phyloP scores from a whole-genome alignment of 1,284 basidiomycete genomes.

The Heterobasidion irregulare region DNA sequence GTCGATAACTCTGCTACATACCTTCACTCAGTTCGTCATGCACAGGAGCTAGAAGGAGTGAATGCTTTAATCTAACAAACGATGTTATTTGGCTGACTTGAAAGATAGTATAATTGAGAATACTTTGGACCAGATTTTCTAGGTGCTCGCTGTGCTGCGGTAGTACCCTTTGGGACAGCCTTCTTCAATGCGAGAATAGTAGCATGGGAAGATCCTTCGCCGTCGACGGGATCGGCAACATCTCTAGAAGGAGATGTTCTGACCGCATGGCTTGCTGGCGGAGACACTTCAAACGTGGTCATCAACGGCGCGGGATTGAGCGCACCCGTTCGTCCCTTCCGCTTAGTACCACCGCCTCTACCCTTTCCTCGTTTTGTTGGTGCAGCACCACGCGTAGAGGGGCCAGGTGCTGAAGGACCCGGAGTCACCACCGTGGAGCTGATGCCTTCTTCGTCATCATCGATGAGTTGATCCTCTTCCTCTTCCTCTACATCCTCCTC shows the following conservation, averaged over 20 bases:
- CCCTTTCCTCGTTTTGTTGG: conserved; percentile 4
- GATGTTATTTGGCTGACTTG: no score
- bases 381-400: conserved; percentile 4
- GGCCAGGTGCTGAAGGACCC: conserved; percentile 3
- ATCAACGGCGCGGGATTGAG: conserved; percentile 11
- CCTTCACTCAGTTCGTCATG: conserved; percentile 36
- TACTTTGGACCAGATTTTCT: conserved; percentile 33
- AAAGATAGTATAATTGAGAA: conserved; percentile 6
- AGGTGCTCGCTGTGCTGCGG: conserved; percentile 24
- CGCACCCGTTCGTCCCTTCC: conserved; percentile 7
- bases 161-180: conserved; percentile 26
- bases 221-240: background rate
- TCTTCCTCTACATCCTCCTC: conserved; percentile 50
- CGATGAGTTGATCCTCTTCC: conserved; percentile 71
- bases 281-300: conserved; percentile 4
- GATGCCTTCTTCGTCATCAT: conserved; percentile 52
- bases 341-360: conserved; percentile 5
- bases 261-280: background rate
- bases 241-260: background rate
- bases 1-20: conserved; percentile 13
- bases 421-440: conserved; percentile 17
- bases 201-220: conserved; percentile 5
- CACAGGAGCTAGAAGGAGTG: conserved; percentile 11
- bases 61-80: conserved; percentile 1
- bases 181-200: conserved; percentile 28